Evolutionary conservation across 2,329 filamentous ascomycete species (phyloP), one percentile per base, ranked within the genome.

Genomic region (Nannizziopsis barbatae): DNA sequence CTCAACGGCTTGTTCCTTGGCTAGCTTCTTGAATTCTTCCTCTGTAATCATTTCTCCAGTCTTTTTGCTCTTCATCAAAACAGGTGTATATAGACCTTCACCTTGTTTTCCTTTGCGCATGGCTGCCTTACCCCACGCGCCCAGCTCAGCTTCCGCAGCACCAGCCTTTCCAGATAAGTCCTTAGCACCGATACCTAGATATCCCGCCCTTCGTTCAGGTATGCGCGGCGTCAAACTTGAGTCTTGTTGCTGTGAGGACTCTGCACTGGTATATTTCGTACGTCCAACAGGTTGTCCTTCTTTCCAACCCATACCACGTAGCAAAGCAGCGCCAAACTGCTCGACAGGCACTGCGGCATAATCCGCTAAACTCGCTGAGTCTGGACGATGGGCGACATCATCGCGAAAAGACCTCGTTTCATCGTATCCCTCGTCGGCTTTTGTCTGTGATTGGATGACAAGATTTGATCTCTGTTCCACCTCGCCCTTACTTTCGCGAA

Each of bases 261-360:
- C 57, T 55, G 65, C 55, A 14, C 65, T 65, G 20, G 66, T 66
- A 47, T 75, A 70, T 18, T 74, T 71, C 47, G 80, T 76, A 53
- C 60, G 65, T 68, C 83, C 71, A 45, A 80, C 72, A 35, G 71
- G 67, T 53, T 79, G 73, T 14, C 75, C 79, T 54, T 81, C 79
- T 59, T 95, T 88, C 89, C 90, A 95, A 7, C 92, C 92, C 85
- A 96, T 95, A 8, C 89, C 88, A 30, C 89, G 80, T 32, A 98
- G 74, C 54, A 96, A 74, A 0, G 89, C 88, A 14, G 88, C 84
- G 6, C 92, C 92, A 56, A 96, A 98, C 58, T 95, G 88, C 57
- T 95, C 90, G 12, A 96, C 87, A 0, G 92, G 90, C 53, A 95
- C 83, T 10, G 83, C 81, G 50, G 84, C 83, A 67, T 96, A 96